Conservation (phyloP, 495 filamentous ascomycete genomes). For the Podospora sp. region DNA sequence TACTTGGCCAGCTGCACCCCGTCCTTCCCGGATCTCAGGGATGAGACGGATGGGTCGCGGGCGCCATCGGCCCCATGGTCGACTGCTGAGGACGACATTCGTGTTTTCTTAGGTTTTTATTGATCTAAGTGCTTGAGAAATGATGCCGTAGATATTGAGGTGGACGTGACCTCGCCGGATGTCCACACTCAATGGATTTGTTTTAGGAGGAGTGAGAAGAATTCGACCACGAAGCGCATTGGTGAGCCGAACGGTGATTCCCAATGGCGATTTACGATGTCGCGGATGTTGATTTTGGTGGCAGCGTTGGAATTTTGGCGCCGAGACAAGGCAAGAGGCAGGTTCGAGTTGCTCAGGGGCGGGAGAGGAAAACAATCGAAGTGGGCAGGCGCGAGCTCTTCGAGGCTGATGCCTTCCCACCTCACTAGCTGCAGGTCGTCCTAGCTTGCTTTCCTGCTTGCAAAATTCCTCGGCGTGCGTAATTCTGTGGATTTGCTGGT, state of each 20-base stretch:
- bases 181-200: conserved; percentile 34
- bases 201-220: conserved; percentile 50
- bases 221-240: conserved; percentile 47
- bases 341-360: neutral
- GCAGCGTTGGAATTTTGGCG: neutral
- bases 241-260: neutral
- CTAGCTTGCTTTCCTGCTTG: neutral
- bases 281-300: neutral
- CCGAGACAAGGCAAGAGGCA: neutral
- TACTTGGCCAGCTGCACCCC: neutral
- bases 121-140: neutral
- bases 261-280: neutral
- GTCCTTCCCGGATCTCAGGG: neutral
- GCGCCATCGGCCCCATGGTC: neutral
- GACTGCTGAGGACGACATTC: conserved; percentile 15
- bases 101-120: neutral
- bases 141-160: conserved; percentile 18
- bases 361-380: neutral
- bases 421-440: neutral
- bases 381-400: neutral
- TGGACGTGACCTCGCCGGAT: conserved; percentile 6
- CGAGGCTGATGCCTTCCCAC: neutral
- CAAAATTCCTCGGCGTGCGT: neutral
- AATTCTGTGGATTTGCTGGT: neutral
- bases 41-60: neutral